Evolutionary conservation across 1,139 yeast genomes (phyloP).

Genomic region (Pneumocystis jirovecii): DNA sequence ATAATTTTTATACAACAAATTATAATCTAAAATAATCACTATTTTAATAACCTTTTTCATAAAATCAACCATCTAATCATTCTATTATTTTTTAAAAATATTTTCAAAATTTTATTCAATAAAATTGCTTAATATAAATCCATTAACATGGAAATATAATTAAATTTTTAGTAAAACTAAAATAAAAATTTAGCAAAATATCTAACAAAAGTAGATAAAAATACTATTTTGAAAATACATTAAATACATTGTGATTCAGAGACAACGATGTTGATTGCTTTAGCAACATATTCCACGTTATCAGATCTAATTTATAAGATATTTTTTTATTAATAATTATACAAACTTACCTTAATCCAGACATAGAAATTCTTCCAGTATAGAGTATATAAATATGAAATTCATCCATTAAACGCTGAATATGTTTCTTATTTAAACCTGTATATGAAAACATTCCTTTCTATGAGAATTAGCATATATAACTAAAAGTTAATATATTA

Average conservation of each 20-base stretch:
- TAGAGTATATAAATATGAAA: constrained; percentile 70
- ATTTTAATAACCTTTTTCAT: neutral
- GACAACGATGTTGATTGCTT: constrained; percentile 34
- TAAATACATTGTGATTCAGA: constrained; percentile 3
- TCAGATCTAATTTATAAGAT: constrained; percentile 23
- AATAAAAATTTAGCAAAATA: no score
- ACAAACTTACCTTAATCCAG: constrained; percentile 47
- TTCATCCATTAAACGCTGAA: constrained; percentile 49
- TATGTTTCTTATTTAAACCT: constrained; percentile 60
- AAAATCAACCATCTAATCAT: neutral
- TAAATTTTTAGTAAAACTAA: no score
- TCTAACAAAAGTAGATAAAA: neutral
- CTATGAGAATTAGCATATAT: constrained; percentile 21
- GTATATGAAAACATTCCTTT: constrained; percentile 96
- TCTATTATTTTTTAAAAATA: no score
- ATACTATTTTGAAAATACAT: neutral
- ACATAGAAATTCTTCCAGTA: constrained; percentile 84
- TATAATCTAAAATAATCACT: neutral
- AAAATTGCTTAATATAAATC: no score
- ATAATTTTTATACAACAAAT: neutral
- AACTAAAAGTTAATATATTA: constrained; percentile 4
- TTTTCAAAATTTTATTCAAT: no score
- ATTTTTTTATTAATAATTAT: neutral
- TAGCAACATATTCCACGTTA: constrained; percentile 72
- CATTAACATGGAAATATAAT: no score